Base-by-base conservation (phyloP, 805 yeast species). In the Cyberlindnera xishuangbannaensis region DNA sequence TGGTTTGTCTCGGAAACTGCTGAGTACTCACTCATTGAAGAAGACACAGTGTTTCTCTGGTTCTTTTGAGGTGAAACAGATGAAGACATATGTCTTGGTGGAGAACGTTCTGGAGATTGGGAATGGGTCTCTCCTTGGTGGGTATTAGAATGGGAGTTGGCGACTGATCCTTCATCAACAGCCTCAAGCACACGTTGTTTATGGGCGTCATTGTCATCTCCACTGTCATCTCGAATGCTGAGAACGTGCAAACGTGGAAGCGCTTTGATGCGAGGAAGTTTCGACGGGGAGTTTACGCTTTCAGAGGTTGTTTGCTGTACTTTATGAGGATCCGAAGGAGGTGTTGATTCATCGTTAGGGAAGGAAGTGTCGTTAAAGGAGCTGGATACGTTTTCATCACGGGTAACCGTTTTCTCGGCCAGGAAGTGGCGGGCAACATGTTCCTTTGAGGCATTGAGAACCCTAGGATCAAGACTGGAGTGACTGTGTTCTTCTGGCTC, bases 21-120 rank as follows among this genome's bases (percentile, higher is more conserved):
- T 3, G 56, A 51, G 24, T 34, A 44, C 12, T 42, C 52, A 22
- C 50, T 45, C 44, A 48, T 42, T 2, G 55, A 50, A 11, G 51
- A 49, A 7, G 55, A 50, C 13, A 36, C 22, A 7, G 36, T 28
- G 24, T 41, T 45, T 28, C 33, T 37, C 23, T 22, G 25, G n/a
- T 31, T 20, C 33, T 33, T 33, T 17, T 23, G 25, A 6, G 41
- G 30, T 17, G 37, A 37, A 16, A 33, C 10, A 31, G 32, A 17
- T 12, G 31, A 33, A 12, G 39, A 21, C 24, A 22, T 22, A 6
- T 17, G 33, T 34, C 20, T 25, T 11, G 30, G 25, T 12, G 38
- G 34, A 6, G 41, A 25, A 10, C 14, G 30, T 3, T 36, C 39
- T n/a, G 34, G 35, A 17, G 32, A 28, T n/a, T 29, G 25, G 28